phyloP scores from a whole-genome alignment of 2,329 filamentous ascomycete genomes.

The Sarocladiaceae sp. region DNA sequence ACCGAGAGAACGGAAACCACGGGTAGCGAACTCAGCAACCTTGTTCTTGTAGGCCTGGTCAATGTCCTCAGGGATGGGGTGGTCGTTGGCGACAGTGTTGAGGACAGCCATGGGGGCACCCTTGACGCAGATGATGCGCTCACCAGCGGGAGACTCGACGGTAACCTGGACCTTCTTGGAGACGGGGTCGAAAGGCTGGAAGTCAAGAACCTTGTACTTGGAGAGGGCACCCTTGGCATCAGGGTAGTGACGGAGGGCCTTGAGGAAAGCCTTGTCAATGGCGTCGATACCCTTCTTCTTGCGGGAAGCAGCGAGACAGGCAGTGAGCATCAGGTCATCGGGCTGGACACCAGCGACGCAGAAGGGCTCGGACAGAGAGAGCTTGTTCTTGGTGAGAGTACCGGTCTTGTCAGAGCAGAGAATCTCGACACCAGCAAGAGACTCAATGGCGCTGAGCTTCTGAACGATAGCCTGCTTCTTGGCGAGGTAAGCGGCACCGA shows the following conservation, averaged over 20 bases:
- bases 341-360: constrained; percentile 75
- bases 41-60: constrained; percentile 87
- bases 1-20: constrained; percentile 91
- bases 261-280: constrained; percentile 92
- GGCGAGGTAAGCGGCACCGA: constrained; percentile 83
- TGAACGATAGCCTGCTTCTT: constrained; percentile 92
- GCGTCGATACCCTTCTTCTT: constrained; percentile 96
- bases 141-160: constrained; percentile 76
- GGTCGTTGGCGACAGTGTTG: constrained; percentile 80
- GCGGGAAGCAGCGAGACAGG: constrained; percentile 80
- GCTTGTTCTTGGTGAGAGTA: constrained; percentile 90
- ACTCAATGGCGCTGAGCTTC: constrained; percentile 88
- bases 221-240: constrained; percentile 71
- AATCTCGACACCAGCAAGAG: constrained; percentile 85
- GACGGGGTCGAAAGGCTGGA: constrained; percentile 85
- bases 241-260: constrained; percentile 76
- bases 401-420: constrained; percentile 93
- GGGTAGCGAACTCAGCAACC: constrained; percentile 83
- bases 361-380: constrained; percentile 79
- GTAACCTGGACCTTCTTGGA: constrained; percentile 87
- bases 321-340: constrained; percentile 87
- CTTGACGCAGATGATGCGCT: constrained; percentile 84
- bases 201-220: constrained; percentile 80
- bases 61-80: constrained; percentile 68
- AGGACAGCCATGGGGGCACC: constrained; percentile 83